Conservation (phyloP, 345 rosid genomes). For the Cardiospermum halicacabum region DNA sequence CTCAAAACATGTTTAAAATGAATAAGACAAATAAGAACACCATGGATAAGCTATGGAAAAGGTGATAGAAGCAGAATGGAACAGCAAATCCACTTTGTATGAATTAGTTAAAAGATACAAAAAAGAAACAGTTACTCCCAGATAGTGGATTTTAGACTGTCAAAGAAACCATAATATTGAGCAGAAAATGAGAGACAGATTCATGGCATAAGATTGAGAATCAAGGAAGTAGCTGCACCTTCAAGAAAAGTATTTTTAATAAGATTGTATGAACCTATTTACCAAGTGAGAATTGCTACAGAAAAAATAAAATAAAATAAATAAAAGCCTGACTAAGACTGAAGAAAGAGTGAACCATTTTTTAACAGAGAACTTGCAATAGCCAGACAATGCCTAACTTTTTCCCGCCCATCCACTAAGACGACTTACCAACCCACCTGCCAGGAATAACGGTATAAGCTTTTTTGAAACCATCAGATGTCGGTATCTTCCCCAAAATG, state of each 20-base stretch:
- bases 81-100: neutral
- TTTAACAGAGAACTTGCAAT: conserved; percentile 3
- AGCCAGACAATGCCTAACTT: conserved; percentile 15
- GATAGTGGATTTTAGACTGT: neutral
- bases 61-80: neutral
- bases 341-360: conserved; percentile 6
- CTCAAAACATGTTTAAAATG: neutral
- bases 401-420: conserved; percentile 28
- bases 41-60: neutral
- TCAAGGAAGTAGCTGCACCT: neutral
- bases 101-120: too few relatives aligned
- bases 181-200: neutral
- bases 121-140: neutral
- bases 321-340: neutral
- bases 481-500: conserved; percentile 88
- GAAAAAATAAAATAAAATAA: neutral
- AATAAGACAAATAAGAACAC: neutral
- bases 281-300: too few relatives aligned
- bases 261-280: neutral
- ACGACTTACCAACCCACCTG: conserved; percentile 94
- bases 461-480: conserved; percentile 84
- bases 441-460: conserved; percentile 77
- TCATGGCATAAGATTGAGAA: neutral
- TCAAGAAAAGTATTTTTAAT: conserved; percentile 2
- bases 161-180: neutral